Evolutionary conservation across 257 asterid genomes (phyloP).

Genomic region (Jaltomata sinuosa): DNA sequence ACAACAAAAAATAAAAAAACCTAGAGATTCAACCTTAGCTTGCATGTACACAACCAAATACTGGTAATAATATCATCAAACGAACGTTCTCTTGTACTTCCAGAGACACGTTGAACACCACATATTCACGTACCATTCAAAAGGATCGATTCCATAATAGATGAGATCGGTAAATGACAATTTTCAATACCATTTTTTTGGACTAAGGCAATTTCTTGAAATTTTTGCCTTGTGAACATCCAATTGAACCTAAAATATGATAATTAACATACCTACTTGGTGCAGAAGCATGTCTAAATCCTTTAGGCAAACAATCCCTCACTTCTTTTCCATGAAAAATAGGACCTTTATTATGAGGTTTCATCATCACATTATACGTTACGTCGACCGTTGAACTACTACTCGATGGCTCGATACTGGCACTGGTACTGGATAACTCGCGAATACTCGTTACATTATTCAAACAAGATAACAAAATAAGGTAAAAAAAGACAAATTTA

Average conservation of each 20-base stretch:
- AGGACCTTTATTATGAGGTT: slow-evolving; percentile 24
- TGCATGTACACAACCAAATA: not conserved
- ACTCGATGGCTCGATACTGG: not conserved
- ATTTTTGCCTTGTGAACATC: not conserved
- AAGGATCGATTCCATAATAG: not conserved
- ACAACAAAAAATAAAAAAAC: not conserved
- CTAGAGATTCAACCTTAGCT: not conserved
- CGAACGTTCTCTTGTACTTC: not conserved
- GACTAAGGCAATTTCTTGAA: not conserved
- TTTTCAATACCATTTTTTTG: not conserved
- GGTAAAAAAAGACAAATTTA: slow-evolving; percentile 15
- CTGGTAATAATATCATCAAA: not conserved
- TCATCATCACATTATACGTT: slow-evolving; percentile 6
- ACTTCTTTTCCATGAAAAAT: slow-evolving; percentile 27
- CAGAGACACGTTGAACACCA: not conserved
- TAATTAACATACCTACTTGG: slow-evolving; percentile 76
- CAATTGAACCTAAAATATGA: slow-evolving; percentile 36
- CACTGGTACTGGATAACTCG: not conserved
- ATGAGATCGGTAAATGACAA: not conserved
- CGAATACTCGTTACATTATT: slow-evolving; percentile 18
- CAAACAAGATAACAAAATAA: slow-evolving; percentile 18
- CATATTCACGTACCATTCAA: not conserved
- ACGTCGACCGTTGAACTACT: not conserved
- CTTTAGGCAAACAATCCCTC: slow-evolving; percentile 75
- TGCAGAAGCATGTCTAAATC: slow-evolving; percentile 62